Evolutionary conservation across 352 stramenopile species (phyloP).

Genomic region (Globisporangium okanoganense): DNA sequence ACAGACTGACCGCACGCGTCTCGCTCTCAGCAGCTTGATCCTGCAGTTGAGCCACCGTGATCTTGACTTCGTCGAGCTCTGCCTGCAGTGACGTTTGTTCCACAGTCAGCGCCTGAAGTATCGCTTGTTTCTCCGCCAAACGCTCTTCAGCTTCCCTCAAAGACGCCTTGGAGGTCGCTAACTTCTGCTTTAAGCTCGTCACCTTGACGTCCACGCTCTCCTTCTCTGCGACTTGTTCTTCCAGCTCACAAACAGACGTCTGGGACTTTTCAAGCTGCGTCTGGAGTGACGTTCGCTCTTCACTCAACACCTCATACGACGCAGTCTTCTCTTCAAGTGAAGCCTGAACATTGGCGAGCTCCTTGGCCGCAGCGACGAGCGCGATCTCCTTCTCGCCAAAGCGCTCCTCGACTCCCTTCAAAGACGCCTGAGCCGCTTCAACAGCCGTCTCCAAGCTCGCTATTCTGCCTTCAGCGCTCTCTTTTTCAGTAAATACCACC

Average conservation of each 20-base stretch:
- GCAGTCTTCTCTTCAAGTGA: conserved; percentile 4
- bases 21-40: neutral
- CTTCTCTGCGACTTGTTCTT: conserved; percentile 12
- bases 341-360: neutral
- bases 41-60: neutral
- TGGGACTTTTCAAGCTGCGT: neutral
- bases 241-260: conserved; percentile 3
- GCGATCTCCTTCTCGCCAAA: neutral
- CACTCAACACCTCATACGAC: neutral
- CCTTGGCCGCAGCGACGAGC: neutral
- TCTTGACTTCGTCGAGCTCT: neutral
- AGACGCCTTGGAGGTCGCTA: conserved; percentile 2
- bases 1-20: neutral
- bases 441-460: neutral
- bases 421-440: neutral
- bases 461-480: neutral
- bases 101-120: neutral
- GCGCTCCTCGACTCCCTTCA: conserved; percentile 1
- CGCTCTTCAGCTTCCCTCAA: conserved; percentile 12
- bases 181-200: neutral
- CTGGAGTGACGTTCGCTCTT: neutral
- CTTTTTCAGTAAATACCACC: conserved; percentile 9
- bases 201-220: conserved; percentile 6
- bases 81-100: neutral
- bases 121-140: conserved; percentile 5